Base-by-base conservation (phyloP, 768 basidiomycete species). In the Leccinellum rugosiceps region DNA sequence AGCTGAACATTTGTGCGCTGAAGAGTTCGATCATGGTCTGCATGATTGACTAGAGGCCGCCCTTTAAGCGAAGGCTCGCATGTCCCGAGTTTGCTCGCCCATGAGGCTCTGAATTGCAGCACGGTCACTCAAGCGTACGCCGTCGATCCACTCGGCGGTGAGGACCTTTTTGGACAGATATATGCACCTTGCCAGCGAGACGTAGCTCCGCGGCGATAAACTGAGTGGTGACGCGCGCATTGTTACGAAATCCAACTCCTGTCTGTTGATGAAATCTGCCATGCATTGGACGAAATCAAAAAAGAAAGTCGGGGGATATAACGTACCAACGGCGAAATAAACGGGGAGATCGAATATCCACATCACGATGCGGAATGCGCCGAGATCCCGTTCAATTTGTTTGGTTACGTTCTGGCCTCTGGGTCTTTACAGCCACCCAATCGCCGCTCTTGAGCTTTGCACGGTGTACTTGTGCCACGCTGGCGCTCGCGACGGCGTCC, bases 401-500 rank as follows among this genome's bases (percentile, higher is more conserved):
- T 83, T 90, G 51, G 79, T 80, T 6, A 98, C 91, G 32, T 85
- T n/a, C 88, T 3, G 92, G 93, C 65, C 95, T 96, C 75, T 97
- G 93, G 21, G 92, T 78, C 75, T 98, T 98, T 59, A 98, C 94
- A 0, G 94, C 95, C 2, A 98, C 94, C 83, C 87, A 88, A 34
- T 81, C 76, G 31, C 72, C 74, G 21, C 57, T 69, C 61, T 75
- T 78, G 43, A 87, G 67, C n/a, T 72, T 76, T 5, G 95, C 95
- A 46, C 81, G 80, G 68, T 97, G 94, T 0, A 97, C 95, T 68
- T 97, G 95, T 0, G 94, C 94, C 56, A 98, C 88, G 63, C 90
- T 91, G 2, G 95, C 95, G 59, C 89, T 92, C 0, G 94, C 94
- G 1, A 91, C 76, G 0, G 94, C 87, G 3, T 80, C 67, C 59